phyloP scores from a whole-genome alignment of 2,329 filamentous ascomycete species.

The Neofusicoccum ribis region DNA sequence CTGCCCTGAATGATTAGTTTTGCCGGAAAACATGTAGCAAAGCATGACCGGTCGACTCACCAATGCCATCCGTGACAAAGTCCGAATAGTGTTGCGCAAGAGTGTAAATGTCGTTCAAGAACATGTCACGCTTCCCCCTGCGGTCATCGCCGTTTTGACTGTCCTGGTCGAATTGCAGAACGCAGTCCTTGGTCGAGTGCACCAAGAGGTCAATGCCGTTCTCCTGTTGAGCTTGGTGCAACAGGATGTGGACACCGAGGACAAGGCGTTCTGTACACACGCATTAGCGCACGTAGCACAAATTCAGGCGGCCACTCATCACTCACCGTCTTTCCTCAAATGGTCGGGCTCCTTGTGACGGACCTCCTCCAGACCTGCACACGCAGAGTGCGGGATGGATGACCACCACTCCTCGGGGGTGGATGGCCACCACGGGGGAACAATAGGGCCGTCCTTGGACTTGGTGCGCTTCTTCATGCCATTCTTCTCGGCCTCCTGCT shows the following conservation, averaged over 20 bases:
- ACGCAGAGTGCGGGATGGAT: conserved; percentile 9
- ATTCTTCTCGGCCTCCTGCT: background rate
- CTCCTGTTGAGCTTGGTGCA: conserved; percentile 9
- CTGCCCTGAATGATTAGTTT: conserved; percentile 1
- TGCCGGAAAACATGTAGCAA: background rate
- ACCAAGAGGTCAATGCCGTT: conserved; percentile 12
- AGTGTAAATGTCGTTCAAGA: conserved; percentile 16
- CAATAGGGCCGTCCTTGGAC: conserved; percentile 45
- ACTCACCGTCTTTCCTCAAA: conserved; percentile 63
- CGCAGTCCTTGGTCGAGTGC: conserved; percentile 20
- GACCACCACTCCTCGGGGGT: conserved; percentile 11
- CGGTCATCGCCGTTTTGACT: conserved; percentile 8
- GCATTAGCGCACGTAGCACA: background rate
- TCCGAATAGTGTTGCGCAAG: conserved; percentile 18
- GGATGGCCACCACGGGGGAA: conserved; percentile 38
- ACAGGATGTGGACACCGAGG: conserved; percentile 20
- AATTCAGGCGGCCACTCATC: background rate
- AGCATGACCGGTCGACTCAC: background rate
- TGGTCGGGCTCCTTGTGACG: conserved; percentile 75
- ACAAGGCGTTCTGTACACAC: conserved; percentile 12
- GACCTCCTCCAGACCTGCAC: conserved; percentile 40
- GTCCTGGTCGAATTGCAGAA: conserved; percentile 18
- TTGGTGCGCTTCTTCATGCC: conserved; percentile 11
- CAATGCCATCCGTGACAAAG: conserved; percentile 10
- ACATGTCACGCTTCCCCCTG: conserved; percentile 11